These are phyloP conservation scores for Hymenoscyphus albidus DNA, from an alignment of 2,329 filamentous ascomycete genomes.

Conservation along the genomic window DNA sequence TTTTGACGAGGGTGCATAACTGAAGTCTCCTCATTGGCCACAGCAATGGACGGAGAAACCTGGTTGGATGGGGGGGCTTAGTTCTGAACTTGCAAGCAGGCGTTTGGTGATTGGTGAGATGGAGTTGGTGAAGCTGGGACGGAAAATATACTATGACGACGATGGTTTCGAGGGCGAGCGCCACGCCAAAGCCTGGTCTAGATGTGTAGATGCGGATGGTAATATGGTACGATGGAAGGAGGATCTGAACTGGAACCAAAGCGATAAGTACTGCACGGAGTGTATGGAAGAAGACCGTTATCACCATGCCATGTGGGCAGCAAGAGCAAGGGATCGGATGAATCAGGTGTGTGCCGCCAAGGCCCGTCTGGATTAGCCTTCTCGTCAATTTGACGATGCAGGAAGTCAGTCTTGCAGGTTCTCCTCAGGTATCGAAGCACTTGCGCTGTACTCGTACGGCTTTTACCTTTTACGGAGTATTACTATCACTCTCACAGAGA, in stretches of 20 bases:
- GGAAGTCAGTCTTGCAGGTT: not conserved
- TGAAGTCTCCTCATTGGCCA: not conserved
- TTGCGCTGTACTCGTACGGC: too few relatives aligned
- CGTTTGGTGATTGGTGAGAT: not conserved
- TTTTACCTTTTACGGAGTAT: too few relatives aligned
- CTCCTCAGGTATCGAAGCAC: too few relatives aligned
- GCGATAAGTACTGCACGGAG: not conserved
- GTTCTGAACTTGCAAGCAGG: not conserved
- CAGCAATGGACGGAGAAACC: not conserved
- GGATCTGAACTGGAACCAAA: not conserved
- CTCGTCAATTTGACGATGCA: not conserved
- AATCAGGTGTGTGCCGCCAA: not conserved
- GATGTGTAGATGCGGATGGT: not conserved
- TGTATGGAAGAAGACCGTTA: not conserved
- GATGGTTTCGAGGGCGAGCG: not conserved
- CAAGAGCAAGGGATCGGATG: not conserved
- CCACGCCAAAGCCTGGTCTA: not conserved
- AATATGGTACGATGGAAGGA: not conserved
- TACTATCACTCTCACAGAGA: not conserved
- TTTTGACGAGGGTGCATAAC: not conserved
- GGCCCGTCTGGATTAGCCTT: not conserved
- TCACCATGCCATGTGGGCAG: constrained; percentile 1
- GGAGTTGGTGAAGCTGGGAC: not conserved
- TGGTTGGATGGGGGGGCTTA: not conserved
- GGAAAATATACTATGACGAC: not conserved